phyloP scores from a whole-genome alignment of 495 filamentous ascomycete genomes.

The Podospora fimiseda region DNA sequence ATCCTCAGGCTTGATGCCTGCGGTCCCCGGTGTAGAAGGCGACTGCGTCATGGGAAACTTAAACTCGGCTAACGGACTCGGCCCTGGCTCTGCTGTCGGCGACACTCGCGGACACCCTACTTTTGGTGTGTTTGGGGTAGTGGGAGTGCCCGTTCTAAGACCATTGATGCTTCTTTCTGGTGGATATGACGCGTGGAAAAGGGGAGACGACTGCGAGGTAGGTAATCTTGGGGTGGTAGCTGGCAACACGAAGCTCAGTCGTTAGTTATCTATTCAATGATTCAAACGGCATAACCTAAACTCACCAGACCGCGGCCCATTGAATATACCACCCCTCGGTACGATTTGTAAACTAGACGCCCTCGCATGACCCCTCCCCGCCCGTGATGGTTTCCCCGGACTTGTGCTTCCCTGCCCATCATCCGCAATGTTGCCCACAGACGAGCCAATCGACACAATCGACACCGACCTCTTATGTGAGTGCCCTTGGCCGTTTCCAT shows the following conservation, averaged over 20 bases:
- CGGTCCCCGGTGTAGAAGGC: slow-evolving; percentile 28
- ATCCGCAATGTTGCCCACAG: slow-evolving; percentile 33
- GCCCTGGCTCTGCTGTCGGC: slow-evolving; percentile 27
- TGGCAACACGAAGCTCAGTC: slow-evolving; percentile 9
- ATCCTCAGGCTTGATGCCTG: slow-evolving; percentile 9
- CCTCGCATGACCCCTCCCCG: slow-evolving; percentile 61
- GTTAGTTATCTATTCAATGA: slow-evolving; percentile 3
- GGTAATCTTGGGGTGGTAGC: slow-evolving; percentile 37
- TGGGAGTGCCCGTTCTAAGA: slow-evolving; percentile 31
- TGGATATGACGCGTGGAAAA: slow-evolving; percentile 45
- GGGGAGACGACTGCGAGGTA: slow-evolving; percentile 34
- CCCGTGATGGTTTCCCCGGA: slow-evolving; percentile 38
- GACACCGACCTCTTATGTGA: slow-evolving; percentile 72
- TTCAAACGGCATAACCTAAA: background rate
- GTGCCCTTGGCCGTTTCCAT: slow-evolving; percentile 27
- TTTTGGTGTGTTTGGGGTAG: slow-evolving; percentile 36
- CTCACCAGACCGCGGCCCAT: slow-evolving; percentile 29
- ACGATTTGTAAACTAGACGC: slow-evolving; percentile 79
- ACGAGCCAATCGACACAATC: slow-evolving; percentile 84
- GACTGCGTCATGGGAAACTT: slow-evolving; percentile 58
- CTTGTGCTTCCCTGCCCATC: slow-evolving; percentile 4
- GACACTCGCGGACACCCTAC: slow-evolving; percentile 20
- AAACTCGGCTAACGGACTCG: slow-evolving; percentile 53
- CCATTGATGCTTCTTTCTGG: slow-evolving; percentile 33
- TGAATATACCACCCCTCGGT: slow-evolving; percentile 43